phyloP scores from a whole-genome alignment of 2,329 filamentous ascomycete genomes.

The Lasiodiplodia citricola region DNA sequence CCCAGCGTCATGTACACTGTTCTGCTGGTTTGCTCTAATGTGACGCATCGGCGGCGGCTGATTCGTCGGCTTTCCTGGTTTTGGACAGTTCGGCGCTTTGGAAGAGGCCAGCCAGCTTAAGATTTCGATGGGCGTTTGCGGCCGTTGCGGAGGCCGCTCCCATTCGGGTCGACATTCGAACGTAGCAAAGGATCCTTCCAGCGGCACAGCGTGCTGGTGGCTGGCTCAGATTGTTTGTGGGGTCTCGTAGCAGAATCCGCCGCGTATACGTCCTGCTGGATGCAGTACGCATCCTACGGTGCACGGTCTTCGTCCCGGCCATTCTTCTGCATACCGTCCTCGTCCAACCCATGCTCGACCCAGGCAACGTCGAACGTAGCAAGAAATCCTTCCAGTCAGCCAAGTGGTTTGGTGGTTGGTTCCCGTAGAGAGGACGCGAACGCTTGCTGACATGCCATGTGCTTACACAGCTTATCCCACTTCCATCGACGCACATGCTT shows the following conservation, averaged over 20 bases:
- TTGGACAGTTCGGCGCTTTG: not conserved
- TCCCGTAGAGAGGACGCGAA: not conserved
- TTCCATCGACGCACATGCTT: not conserved
- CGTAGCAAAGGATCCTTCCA: slow-evolving; percentile 9
- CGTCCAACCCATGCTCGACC: not conserved
- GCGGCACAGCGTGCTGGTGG: not conserved
- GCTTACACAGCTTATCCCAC: not conserved
- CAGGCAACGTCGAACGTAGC: slow-evolving; percentile 3
- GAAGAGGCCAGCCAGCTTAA: not conserved
- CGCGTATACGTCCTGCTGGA: not conserved
- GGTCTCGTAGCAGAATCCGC: not conserved
- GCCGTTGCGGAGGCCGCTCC: not conserved
- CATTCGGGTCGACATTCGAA: not conserved
- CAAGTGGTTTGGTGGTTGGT: not conserved
- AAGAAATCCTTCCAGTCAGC: slow-evolving; percentile 3
- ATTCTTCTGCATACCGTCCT: not conserved
- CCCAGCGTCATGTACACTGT: not conserved
- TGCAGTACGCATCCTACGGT: not conserved
- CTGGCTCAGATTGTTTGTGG: not conserved
- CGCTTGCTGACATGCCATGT: not conserved
- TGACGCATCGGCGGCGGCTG: not conserved
- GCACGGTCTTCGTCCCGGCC: not conserved
- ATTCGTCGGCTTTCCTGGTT: not conserved
- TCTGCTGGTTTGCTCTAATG: not conserved
- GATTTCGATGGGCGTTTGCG: not conserved